Evolutionary conservation across 305 asterid species (phyloP), one percentile per base, ranked within the genome.

Genomic region (Ilex paraguariensis): DNA sequence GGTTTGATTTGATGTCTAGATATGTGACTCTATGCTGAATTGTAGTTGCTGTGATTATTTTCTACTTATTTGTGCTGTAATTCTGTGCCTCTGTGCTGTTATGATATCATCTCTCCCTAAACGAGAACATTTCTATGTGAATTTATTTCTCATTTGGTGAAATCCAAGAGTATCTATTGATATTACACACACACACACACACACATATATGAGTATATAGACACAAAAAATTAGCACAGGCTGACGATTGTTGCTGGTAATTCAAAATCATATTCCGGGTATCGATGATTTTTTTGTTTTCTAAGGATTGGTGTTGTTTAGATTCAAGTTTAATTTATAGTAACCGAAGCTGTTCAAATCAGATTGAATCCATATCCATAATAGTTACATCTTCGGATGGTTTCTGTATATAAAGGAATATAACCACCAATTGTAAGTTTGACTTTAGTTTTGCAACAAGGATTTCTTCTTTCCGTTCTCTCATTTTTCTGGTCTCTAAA

Each of bases 1-100:
- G 10, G 59, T 54, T 36, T 56, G 15, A 15, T 51, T 65, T n/a
- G 56, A 49, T 45, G 65, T 61, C 65, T 64, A 71, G 56, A 56
- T 61, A 50, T 57, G 62, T 48, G 40, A 28, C 13, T 62, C 60
- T 56, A 7, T 68, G 72, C 45, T 50, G 50, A 61, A 39, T 51
- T 75, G 64, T 63, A 57, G 30, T 65, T 56, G 62, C 66, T 31
- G 8, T 3, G 44, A 21, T 14, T 63, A 30, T 59, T 21, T 21
- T 40, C 45, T 10, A 10, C 51, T 5, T 49, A 62, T 62, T 62
- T 65, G 14, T 50, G 67, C n/a, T 62, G n/a, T 21, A 21, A n/a
- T 49, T 50, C 48, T 54, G 16, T 32, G 45, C 9, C 45, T 61
- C 65, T 64, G 57, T 57, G 57, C 6, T 4, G 62, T 31, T 61